Percentiles rank a stretch among this genome's conserved stretches.
Evolutionary conservation across 768 basidiomycete genomes (phyloP).

Genomic region (Arthromyces matolae): DNA sequence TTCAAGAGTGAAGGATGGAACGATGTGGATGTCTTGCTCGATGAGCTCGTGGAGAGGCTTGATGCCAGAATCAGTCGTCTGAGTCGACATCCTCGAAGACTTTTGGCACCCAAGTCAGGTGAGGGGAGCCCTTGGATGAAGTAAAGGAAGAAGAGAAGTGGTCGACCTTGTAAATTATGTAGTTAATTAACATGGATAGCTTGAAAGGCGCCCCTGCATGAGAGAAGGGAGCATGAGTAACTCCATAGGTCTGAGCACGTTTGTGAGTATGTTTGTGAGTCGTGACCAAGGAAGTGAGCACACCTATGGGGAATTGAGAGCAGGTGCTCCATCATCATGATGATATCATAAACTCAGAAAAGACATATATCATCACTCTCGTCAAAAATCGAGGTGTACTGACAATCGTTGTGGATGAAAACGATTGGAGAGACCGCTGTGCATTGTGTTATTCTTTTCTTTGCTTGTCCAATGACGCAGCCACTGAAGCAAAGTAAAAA

Average conservation of each 20-base stretch:
- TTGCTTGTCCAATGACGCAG: no score
- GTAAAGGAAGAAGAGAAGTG: no score
- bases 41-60: conserved; percentile 15
- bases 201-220: neutral
- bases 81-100: conserved; percentile 2
- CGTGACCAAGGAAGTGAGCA: no score
- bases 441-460: no score
- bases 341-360: neutral
- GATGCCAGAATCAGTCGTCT: neutral
- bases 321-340: conserved; percentile 3
- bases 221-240: conserved; percentile 8
- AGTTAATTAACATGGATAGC: neutral
- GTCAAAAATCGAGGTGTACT: no score
- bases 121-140: neutral
- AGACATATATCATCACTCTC: neutral
- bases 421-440: no score
- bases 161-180: no score
- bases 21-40: conserved; percentile 43
- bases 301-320: no score
- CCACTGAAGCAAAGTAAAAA: no score
- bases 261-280: no score
- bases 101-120: neutral
- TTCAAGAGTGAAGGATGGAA: conserved; percentile 81
- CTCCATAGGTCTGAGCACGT: conserved; percentile 5
- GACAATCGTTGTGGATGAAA: no score